phyloP scores from a whole-genome alignment of 2,329 filamentous ascomycete genomes.

The Diaporthe ampelina region DNA sequence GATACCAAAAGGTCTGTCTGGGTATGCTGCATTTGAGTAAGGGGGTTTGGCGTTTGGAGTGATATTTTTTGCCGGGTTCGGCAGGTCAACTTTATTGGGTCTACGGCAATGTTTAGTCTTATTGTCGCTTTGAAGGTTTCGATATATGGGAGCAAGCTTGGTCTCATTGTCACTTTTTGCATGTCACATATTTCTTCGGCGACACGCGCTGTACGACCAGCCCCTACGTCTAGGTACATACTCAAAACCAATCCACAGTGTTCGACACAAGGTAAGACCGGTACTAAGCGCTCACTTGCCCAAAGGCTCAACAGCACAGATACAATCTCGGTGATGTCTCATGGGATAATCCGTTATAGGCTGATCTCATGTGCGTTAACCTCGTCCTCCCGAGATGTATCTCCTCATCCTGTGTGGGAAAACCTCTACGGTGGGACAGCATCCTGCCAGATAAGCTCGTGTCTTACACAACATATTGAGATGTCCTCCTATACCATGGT shows the following conservation, averaged over 20 bases:
- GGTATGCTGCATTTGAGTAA: background rate
- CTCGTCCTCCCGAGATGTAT: too few relatives aligned
- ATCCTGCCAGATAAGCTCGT: background rate
- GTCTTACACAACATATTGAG: too few relatives aligned
- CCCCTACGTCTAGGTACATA: background rate
- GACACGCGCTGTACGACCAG: background rate
- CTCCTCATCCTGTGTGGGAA: too few relatives aligned
- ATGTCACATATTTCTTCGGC: too few relatives aligned
- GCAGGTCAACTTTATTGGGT: background rate
- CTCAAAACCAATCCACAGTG: background rate
- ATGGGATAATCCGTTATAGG: background rate
- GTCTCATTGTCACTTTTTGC: too few relatives aligned
- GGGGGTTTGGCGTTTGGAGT: slow-evolving; percentile 6
- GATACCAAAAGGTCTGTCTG: slow-evolving; percentile 23
- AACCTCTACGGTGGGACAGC: background rate
- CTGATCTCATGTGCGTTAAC: background rate
- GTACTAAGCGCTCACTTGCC: background rate
- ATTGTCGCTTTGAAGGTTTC: background rate
- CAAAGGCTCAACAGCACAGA: background rate
- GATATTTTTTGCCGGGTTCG: background rate
- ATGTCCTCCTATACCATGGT: too few relatives aligned
- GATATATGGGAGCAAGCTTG: background rate
- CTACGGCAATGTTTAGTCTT: background rate
- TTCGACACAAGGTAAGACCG: background rate
- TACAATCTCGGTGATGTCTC: background rate